A percentile compares a stretch with the other conserved stretches of the same genome.
Evolutionary conservation across 345 rosid species (phyloP).

Genomic region (Eucalyptus brandiana): DNA sequence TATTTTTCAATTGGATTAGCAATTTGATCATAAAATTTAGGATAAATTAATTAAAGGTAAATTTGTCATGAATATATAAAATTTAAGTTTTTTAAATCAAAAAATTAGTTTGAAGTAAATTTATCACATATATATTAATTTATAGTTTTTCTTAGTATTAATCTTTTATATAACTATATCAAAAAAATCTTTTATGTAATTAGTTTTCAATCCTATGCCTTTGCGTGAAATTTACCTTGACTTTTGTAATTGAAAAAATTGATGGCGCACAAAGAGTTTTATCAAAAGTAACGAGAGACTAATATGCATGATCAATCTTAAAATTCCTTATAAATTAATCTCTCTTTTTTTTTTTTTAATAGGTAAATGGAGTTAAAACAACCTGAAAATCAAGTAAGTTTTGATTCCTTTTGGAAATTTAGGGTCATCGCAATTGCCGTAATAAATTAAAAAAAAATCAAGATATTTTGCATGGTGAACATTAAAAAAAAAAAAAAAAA

Average conservation of each 20-base stretch:
- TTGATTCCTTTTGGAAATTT: background rate
- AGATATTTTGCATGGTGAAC: accelerated
- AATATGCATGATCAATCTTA: no score
- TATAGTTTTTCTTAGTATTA: no score
- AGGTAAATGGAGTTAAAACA: background rate
- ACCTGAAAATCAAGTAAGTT: background rate
- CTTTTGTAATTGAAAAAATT: no score
- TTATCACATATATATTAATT: no score
- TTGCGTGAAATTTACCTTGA: background rate
- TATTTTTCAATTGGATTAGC: accelerated
- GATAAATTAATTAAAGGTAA: no score
- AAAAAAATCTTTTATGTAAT: background rate
- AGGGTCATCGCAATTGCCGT: accelerated
- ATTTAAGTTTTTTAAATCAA: no score
- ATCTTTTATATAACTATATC: background rate
- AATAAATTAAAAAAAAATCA: background rate
- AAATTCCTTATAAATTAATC: no score
- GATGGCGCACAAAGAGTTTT: background rate
- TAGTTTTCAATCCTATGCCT: background rate
- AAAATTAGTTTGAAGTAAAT: no score
- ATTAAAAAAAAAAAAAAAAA: no score
- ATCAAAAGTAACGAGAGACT: background rate
- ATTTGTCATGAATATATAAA: accelerated
- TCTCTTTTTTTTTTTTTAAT: background rate
- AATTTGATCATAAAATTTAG: no score